Percentiles rank a stretch among this genome's conserved stretches.
Evolutionary conservation across 345 rosid species (phyloP).

Genomic region (Cardiospermum halicacabum): DNA sequence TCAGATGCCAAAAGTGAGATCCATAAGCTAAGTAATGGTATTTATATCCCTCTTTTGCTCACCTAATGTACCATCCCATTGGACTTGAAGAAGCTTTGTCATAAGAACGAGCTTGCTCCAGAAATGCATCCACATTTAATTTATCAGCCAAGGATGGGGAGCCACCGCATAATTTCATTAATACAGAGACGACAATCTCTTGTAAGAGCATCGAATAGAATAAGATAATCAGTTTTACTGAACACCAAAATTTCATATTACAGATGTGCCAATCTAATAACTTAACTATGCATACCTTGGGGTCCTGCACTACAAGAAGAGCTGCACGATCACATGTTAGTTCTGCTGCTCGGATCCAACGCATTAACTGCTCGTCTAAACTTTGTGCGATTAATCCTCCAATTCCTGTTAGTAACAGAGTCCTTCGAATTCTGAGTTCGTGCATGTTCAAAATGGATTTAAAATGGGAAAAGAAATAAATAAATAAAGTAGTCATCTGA

Average conservation of each 20-base stretch:
- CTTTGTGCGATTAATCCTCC: conserved; percentile 82
- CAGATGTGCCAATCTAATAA: neutral
- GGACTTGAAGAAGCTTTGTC: conserved; percentile 93
- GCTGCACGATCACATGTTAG: conserved; percentile 98
- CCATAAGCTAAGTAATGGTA: neutral
- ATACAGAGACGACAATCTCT: conserved; percentile 93
- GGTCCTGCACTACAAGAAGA: conserved; percentile 92
- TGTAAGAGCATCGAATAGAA: conserved; percentile 42
- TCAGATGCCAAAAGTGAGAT: conserved; percentile 22
- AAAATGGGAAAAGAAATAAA: neutral
- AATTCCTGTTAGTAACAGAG: conserved; percentile 43
- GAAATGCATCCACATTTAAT: conserved; percentile 86
- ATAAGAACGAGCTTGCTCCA: conserved; percentile 96
- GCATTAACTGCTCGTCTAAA: conserved; percentile 82
- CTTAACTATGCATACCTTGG: conserved; percentile 50
- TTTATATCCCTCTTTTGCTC: conserved; percentile 16
- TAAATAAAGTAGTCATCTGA: neutral
- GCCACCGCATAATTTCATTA: conserved; percentile 96
- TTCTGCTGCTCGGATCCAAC: conserved; percentile 94
- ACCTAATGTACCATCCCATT: conserved; percentile 90
- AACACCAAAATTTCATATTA: neutral
- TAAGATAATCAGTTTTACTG: conserved; percentile 22
- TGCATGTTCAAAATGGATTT: neutral
- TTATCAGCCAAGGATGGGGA: conserved; percentile 92
- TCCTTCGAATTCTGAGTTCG: neutral